Evolutionary conservation across 257 asterid species (phyloP).

Genomic region (Capsicum baccatum): DNA sequence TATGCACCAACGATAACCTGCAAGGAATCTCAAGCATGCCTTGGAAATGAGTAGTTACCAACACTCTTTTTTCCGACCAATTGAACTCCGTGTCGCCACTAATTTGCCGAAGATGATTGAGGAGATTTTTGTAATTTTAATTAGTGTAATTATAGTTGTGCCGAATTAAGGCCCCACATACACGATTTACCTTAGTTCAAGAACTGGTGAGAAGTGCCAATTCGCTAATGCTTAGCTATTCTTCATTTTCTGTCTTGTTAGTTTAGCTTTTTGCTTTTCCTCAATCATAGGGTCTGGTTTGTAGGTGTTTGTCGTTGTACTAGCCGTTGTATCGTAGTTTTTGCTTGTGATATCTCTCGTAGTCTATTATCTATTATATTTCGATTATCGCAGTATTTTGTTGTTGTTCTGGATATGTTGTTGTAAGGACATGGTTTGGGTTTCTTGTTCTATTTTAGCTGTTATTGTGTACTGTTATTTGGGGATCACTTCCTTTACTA

Average conservation of each 20-base stretch:
- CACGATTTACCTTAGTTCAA: neutral
- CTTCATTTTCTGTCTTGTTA: constrained; percentile 11
- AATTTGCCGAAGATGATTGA: too few relatives aligned
- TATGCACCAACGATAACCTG: constrained; percentile 12
- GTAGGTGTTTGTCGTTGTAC: too few relatives aligned
- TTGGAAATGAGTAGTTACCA: constrained; percentile 2
- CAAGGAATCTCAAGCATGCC: constrained; percentile 24
- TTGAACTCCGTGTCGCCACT: too few relatives aligned
- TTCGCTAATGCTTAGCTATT: neutral
- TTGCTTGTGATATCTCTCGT: too few relatives aligned
- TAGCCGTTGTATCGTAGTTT: too few relatives aligned
- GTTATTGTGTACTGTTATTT: neutral
- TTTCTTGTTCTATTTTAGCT: neutral
- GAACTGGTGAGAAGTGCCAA: neutral
- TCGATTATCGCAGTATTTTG: too few relatives aligned
- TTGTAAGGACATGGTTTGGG: neutral
- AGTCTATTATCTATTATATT: too few relatives aligned
- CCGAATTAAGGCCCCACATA: neutral
- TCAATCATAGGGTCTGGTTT: too few relatives aligned
- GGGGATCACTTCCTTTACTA: too few relatives aligned
- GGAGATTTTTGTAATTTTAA: neutral
- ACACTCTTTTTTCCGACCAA: neutral
- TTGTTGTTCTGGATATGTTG: too few relatives aligned
- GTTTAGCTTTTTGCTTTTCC: neutral
- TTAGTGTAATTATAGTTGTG: neutral